phyloP scores from a whole-genome alignment of 2,329 filamentous ascomycete species.

The Fusarium newnesense region DNA sequence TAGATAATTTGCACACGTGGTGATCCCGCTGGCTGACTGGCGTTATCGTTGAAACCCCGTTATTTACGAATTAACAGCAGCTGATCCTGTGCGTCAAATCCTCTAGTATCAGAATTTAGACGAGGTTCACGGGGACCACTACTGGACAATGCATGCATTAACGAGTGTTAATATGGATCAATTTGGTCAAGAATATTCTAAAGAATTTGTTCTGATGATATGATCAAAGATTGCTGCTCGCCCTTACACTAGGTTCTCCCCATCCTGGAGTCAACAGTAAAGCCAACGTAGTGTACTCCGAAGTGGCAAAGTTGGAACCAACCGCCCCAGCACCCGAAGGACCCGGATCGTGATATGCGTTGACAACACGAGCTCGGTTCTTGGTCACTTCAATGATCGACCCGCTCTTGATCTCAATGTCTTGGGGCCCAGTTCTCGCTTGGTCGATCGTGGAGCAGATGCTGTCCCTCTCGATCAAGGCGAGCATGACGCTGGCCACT shows the following conservation, averaged over 20 bases:
- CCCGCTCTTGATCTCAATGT: not conserved
- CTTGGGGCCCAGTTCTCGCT: not conserved
- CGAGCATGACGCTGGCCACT: not conserved
- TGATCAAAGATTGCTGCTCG: not conserved
- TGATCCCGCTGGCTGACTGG: accelerated
- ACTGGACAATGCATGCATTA: no score
- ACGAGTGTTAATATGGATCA: not conserved
- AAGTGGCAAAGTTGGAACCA: not conserved
- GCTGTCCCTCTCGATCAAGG: not conserved
- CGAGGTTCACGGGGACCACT: accelerated
- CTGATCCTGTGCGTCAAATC: accelerated
- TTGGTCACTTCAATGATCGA: not conserved
- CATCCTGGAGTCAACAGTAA: not conserved
- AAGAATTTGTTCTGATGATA: not conserved
- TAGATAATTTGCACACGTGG: no score
- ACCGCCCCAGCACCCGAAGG: not conserved
- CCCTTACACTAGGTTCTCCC: not conserved
- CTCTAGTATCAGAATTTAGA: not conserved
- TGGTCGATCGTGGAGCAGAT: not conserved
- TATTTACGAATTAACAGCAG: accelerated
- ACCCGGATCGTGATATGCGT: not conserved
- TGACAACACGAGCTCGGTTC: not conserved
- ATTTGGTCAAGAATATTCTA: not conserved
- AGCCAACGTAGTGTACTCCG: not conserved
- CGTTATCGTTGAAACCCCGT: accelerated